Percentiles rank a stretch among this genome's conserved stretches.
Evolutionary conservation across 441 rosid species (phyloP).

Genomic region (Lepidium campestre): DNA sequence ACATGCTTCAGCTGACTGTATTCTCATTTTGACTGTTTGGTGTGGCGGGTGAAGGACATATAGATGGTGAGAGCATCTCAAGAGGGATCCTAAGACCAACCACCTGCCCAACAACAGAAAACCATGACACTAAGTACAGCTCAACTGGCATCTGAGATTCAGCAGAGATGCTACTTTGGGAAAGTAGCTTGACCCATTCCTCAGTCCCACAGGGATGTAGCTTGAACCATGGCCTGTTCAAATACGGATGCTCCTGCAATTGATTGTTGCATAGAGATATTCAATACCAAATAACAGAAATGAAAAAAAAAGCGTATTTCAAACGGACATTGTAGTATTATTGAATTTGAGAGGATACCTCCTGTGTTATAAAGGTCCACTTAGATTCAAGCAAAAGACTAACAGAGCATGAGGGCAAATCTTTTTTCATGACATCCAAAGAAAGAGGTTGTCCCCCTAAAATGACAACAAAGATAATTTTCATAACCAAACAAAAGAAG

Average conservation of each 20-base stretch:
- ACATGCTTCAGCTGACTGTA: background rate
- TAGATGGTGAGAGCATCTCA: too few species aligned
- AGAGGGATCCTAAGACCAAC: slow-evolving; percentile 57
- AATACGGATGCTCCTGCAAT: slow-evolving; percentile 85
- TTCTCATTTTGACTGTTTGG: background rate
- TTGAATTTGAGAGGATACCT: slow-evolving; percentile 33
- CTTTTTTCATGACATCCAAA: slow-evolving; percentile 59
- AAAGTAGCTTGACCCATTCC: slow-evolving; percentile 77
- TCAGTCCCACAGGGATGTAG: slow-evolving; percentile 88
- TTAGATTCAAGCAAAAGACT: slow-evolving; percentile 55
- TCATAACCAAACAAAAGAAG: background rate
- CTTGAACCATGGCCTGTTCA: slow-evolving; percentile 86
- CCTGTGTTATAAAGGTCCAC: slow-evolving; percentile 84
- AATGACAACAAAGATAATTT: background rate
- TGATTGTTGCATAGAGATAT: background rate
- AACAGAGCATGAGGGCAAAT: slow-evolving; percentile 61
- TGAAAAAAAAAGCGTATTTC: background rate
- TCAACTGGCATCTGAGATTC: slow-evolving; percentile 29
- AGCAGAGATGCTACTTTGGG: slow-evolving; percentile 27
- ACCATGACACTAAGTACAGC: slow-evolving; percentile 69
- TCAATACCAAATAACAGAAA: background rate
- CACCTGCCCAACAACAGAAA: slow-evolving; percentile 81
- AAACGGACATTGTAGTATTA: background rate
- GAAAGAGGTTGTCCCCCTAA: slow-evolving; percentile 59
- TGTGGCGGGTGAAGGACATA: background rate